Conservation (phyloP, 441 rosid genomes). For the Aquilaria agallochum region DNA sequence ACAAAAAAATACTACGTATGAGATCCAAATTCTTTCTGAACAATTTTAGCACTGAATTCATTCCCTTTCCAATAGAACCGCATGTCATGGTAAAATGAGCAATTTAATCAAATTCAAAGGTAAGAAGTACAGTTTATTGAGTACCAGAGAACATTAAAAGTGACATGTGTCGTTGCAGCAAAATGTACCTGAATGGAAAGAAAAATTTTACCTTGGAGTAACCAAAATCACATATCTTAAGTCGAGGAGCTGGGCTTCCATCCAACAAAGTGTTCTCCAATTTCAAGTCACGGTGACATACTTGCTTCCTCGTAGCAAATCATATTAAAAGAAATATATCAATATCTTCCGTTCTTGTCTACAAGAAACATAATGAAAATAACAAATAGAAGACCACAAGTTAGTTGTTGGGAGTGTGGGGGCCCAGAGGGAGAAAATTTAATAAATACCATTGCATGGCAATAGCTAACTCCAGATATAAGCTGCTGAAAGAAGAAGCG, state of each 20-base stretch:
- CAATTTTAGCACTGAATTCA: too few species aligned
- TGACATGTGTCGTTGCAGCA: too few species aligned
- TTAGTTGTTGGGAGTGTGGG: too few species aligned
- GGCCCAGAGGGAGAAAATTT: constrained; percentile 8
- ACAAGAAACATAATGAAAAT: not conserved
- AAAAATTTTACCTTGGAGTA: constrained; percentile 50
- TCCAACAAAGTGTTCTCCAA: constrained; percentile 65
- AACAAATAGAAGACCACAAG: not conserved
- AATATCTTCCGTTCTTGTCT: not conserved
- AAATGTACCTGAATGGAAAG: not conserved
- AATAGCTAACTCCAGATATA: constrained; percentile 59
- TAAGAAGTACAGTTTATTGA: too few species aligned
- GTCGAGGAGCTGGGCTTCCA: constrained; percentile 72
- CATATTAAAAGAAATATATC: constrained; percentile 18
- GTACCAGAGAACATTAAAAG: too few species aligned
- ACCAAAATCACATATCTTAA: constrained; percentile 72
- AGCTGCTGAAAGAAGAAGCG: constrained; percentile 31
- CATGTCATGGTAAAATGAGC: too few species aligned
- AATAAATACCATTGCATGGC: constrained; percentile 37
- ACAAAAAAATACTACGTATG: too few species aligned
- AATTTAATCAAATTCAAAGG: too few species aligned
- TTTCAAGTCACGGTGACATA: constrained; percentile 70
- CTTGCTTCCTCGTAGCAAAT: constrained; percentile 38
- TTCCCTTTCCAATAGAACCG: too few species aligned
- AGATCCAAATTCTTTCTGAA: too few species aligned